Base-by-base conservation (phyloP, 1,284 basidiomycete species). In the Veloporphyrellus conicus region DNA sequence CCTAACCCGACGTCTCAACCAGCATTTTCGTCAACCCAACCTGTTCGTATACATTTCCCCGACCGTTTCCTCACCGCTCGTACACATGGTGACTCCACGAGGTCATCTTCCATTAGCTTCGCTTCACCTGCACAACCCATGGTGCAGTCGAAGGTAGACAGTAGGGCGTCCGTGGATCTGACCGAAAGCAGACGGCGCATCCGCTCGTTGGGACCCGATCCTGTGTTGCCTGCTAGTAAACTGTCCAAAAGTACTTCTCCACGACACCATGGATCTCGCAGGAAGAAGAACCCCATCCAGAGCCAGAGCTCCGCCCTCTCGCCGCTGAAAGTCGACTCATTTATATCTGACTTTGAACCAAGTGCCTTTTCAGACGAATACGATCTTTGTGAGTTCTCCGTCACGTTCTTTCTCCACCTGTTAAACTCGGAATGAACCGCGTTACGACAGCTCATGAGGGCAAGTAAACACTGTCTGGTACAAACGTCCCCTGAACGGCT, bases 281-380 rank as follows among this genome's bases (percentile, higher is more conserved):
- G 50, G 38, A 57, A 49, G 50, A 64, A 56, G 34, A 53, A 51
- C 25, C 45, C 34, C 15, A 32, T 43, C 23, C 54, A 53, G 31
- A 51, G 45, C 43, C 58, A 53, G 41, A 27, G 45, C 5, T 27
- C 49, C 20, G 35, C 47, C 23, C 43, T 54, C 48, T 54, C 56
- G n/a, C 49, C 54, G 9, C 48, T 55, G 19, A 66, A 58, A 45
- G 34, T 40, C 14, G 56, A 66, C 28, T 39, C 61, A 16, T 39
- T 65, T n/a, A 38, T 58, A 35, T 53, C 60, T 35, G 69, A 70
- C 33, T 58, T 70, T 46, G 63, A 69, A 44, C 61, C 66, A 1
- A 65, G 60, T 22, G 65, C 71, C 18, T 78, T 83, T 63, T 80
- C 81, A 1, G 79, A 87, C 53, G 85, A 87, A 63, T 87, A 84